phyloP scores from a whole-genome alignment of 805 yeast species.

The Millerago galiae region DNA sequence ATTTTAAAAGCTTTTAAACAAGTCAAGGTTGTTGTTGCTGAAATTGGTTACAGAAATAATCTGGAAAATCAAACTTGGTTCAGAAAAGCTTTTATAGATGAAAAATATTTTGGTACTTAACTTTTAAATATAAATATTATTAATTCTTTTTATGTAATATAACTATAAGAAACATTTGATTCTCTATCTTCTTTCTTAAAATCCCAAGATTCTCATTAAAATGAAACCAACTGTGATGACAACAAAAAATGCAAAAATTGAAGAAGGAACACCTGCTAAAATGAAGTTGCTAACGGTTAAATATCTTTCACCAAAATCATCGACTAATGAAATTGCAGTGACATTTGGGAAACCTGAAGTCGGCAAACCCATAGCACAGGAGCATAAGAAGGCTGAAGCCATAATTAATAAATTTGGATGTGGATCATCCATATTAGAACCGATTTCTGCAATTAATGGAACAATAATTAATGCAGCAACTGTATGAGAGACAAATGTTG shows the following conservation, averaged over 20 bases:
- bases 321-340: conserved; percentile 91
- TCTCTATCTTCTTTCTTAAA: too few relatives aligned
- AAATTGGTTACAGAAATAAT: conserved; percentile 44
- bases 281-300: conserved; percentile 82
- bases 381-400: conserved; percentile 63
- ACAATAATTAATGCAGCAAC: conserved; percentile 93
- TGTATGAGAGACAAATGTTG: conserved; percentile 94
- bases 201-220: conserved; percentile 54
- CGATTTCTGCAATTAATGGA: conserved; percentile 87
- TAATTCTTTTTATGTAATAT: background rate
- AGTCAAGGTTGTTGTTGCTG: conserved; percentile 65
- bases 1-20: conserved; percentile 60
- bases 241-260: conserved; percentile 64
- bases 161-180: background rate
- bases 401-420: conserved; percentile 80
- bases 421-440: conserved; percentile 63
- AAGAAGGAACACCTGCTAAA: conserved; percentile 85
- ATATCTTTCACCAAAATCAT: conserved; percentile 87
- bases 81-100: conserved; percentile 63
- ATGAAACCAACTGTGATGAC: conserved; percentile 77
- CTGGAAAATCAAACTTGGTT: conserved; percentile 53
- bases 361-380: conserved; percentile 96
- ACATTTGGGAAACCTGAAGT: conserved; percentile 98
- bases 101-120: conserved; percentile 68
- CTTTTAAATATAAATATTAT: background rate